Evolutionary conservation across 805 yeast genomes (phyloP).

Genomic region (Starmerella khaoyaiensis): DNA sequence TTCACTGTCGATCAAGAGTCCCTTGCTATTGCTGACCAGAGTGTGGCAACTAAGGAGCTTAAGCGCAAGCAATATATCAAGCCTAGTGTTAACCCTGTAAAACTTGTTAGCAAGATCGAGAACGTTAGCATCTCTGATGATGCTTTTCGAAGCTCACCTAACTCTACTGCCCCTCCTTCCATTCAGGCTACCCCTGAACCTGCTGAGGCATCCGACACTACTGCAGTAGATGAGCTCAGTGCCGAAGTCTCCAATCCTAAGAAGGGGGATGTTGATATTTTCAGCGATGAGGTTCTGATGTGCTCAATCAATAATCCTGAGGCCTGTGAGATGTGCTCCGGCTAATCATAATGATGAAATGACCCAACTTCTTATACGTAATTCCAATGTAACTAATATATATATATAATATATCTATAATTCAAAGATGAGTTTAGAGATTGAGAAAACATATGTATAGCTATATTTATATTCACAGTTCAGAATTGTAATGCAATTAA

Average conservation of each 20-base stretch:
- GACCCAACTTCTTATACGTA: not conserved
- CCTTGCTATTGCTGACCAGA: constrained; percentile 19
- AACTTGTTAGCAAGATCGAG: constrained; percentile 8
- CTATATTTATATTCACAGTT: too few relatives aligned
- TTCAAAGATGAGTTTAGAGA: too few relatives aligned
- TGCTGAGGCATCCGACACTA: constrained; percentile 13
- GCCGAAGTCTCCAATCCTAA: constrained; percentile 20
- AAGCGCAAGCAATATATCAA: constrained; percentile 22
- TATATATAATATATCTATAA: too few relatives aligned
- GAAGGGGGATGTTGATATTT: constrained; percentile 58
- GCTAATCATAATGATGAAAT: constrained; percentile 33
- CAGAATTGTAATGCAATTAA: too few relatives aligned
- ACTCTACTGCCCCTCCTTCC: not conserved
- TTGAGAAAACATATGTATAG: too few relatives aligned
- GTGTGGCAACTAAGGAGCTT: constrained; percentile 15
- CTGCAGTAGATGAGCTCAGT: constrained; percentile 18
- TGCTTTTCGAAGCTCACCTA: constrained; percentile 3
- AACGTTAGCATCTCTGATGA: constrained; percentile 4
- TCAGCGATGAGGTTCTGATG: constrained; percentile 84
- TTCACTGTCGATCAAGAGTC: constrained; percentile 56
- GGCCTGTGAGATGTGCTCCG: constrained; percentile 98
- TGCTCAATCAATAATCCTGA: constrained; percentile 96
- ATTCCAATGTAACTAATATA: not conserved
- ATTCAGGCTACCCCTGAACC: constrained; percentile 10
- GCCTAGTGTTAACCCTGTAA: constrained; percentile 4